Base-by-base conservation (phyloP, 2,329 filamentous ascomycete species). In the Scopulariopsis brevicaulis region DNA sequence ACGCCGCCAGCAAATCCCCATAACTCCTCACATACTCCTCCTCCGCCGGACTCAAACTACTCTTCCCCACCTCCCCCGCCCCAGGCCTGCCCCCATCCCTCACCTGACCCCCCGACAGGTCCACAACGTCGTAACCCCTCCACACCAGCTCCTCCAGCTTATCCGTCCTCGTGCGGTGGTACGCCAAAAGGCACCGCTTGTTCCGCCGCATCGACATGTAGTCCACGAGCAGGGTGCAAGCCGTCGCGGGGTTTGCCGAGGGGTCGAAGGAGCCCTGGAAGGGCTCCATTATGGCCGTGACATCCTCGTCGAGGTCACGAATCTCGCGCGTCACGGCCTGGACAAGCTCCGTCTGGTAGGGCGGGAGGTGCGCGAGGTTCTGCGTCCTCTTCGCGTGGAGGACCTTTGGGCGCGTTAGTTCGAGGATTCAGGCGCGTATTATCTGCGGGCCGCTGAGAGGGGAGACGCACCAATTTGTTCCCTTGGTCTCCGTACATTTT, bases 321-420 rank as follows among this genome's bases (percentile, higher is more conserved):
- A 96, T 91, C 78, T 99, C 94, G 65, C 91, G 87, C 2, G 90
- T 88, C 54, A 96, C 87, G 22, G 84, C 83, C 59, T 92, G 91
- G 58, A 97, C 90, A 52, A 95, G 81, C 68, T 97, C 94, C 32
- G 91, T 87, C 72, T 96, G 91, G 70, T 97, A 97, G 3, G 91
- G 86, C 1, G 94, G 94, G 2, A 99, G 82, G 69, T 95, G 85
- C 35, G 85, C 76, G 58, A 99, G 83, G 63, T 89, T 87, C 72
- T 94, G 90, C 20, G 89, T 96, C 69, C 94, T 85, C 79, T 97
- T 97, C 70, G 94, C 94, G 77, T 97, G 89, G 77, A 93, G 88
- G 65, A 95, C 92, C 90, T 96, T 64, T 24, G 53, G 53, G 54
- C 56, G 60, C 34, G 58, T 34, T 50, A 48, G 46, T 15, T 32